Conservation (phyloP, 805 yeast genomes). For the Wickerhamomyces strasburgensis region DNA sequence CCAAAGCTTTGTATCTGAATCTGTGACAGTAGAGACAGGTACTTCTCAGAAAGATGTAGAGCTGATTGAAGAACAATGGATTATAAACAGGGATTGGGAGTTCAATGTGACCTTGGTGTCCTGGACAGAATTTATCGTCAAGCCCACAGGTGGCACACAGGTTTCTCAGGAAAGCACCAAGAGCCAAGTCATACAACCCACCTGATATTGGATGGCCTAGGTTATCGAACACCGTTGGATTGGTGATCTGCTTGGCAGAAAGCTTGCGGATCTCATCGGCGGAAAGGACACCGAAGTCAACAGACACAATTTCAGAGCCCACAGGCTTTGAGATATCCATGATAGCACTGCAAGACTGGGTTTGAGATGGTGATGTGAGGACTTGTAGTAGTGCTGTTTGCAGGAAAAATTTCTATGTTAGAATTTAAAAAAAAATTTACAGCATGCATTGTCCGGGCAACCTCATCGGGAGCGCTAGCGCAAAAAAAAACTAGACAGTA, state of each 20-base stretch:
- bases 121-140: conserved; percentile 93
- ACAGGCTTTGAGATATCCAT: conserved; percentile 98
- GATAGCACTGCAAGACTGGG: too few relatives aligned
- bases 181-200: conserved; percentile 90
- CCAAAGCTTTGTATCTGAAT: conserved; percentile 64
- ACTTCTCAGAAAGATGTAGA: conserved; percentile 78
- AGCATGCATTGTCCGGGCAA: background rate
- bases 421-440: too few relatives aligned
- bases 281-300: conserved; percentile 83
- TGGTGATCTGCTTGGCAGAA: conserved; percentile 92
- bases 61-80: conserved; percentile 89
- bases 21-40: conserved; percentile 88
- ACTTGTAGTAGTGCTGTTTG: too few relatives aligned
- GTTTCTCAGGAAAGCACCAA: conserved; percentile 89
- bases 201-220: conserved; percentile 93
- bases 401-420: too few relatives aligned
- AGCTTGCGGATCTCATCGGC: conserved; percentile 78
- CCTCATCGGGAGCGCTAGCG: too few relatives aligned
- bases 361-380: too few relatives aligned
- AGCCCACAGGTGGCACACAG: conserved; percentile 92
- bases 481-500: too few relatives aligned
- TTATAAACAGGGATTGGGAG: conserved; percentile 93
- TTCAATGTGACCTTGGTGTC: conserved; percentile 97
- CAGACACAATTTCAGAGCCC: conserved; percentile 88
- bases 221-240: conserved; percentile 93